A percentile compares a stretch with the other conserved stretches of the same genome.
Evolutionary conservation across 2,329 filamentous ascomycete genomes (phyloP).

Genomic region (Pseudofabraea citricarpa): DNA sequence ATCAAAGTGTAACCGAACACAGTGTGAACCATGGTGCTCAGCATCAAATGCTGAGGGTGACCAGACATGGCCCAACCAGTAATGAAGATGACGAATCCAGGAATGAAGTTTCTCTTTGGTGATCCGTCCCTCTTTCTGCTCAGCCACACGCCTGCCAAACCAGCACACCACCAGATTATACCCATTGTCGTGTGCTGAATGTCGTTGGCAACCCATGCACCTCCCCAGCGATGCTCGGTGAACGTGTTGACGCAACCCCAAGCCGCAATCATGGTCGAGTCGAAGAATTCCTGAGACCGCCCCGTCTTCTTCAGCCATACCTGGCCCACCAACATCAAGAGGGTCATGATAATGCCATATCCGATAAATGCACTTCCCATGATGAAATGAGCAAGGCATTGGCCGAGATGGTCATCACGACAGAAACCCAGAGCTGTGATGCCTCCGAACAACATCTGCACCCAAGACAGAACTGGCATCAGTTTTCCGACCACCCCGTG

Average conservation of each 20-base stretch:
- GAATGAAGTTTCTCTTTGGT: conserved; percentile 89
- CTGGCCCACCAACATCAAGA: conserved; percentile 84
- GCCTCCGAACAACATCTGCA: conserved; percentile 93
- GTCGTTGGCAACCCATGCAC: conserved; percentile 85
- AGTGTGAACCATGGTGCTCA: conserved; percentile 82
- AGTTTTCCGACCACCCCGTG: conserved; percentile 83
- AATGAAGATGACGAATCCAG: conserved; percentile 82
- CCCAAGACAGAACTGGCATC: conserved; percentile 83
- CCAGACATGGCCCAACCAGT: conserved; percentile 96
- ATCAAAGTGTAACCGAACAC: conserved; percentile 95
- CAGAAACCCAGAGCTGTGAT: conserved; percentile 93
- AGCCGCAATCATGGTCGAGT: conserved; percentile 81
- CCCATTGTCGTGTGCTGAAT: conserved; percentile 99
- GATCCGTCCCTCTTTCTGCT: conserved; percentile 77
- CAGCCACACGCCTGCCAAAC: conserved; percentile 87
- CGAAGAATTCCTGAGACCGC: conserved; percentile 94
- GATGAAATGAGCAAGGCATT: conserved; percentile 95
- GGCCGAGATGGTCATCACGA: conserved; percentile 82
- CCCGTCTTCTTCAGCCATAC: conserved; percentile 77
- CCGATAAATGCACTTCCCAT: conserved; percentile 97
- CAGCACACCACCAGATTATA: conserved; percentile 97
- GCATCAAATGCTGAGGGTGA: conserved; percentile 77
- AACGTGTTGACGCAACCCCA: conserved; percentile 99
- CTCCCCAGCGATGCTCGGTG: conserved; percentile 93
- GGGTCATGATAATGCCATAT: conserved; percentile 83